Conservation (phyloP, 352 stramenopile genomes). For the Globisporangium abappressorium region DNA sequence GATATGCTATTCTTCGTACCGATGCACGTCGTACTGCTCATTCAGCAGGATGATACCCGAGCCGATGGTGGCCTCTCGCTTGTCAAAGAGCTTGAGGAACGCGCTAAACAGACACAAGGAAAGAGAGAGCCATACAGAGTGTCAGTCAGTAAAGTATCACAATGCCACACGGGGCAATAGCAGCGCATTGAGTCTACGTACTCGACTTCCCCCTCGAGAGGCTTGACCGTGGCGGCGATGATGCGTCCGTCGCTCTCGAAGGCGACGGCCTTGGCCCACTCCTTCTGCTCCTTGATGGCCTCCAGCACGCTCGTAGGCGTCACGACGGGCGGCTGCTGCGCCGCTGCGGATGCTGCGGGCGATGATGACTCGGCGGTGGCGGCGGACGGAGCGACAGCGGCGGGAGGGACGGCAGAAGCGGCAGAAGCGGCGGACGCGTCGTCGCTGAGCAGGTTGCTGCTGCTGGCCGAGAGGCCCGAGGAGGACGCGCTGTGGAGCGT, state of each 20-base stretch:
- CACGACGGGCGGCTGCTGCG: constrained; percentile 18
- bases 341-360: constrained; percentile 4
- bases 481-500: constrained; percentile 15
- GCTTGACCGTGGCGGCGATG: constrained; percentile 53
- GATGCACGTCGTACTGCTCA: constrained; percentile 83
- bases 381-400: neutral
- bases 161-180: neutral
- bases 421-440: constrained; percentile 13
- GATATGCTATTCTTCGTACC: constrained; percentile 25
- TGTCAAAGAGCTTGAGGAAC: constrained; percentile 67
- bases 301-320: constrained; percentile 50
- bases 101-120: constrained; percentile 23
- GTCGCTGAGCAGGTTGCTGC: constrained; percentile 16
- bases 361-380: neutral
- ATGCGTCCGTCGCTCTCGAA: constrained; percentile 60
- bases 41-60: constrained; percentile 65
- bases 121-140: constrained; percentile 10
- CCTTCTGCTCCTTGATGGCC: constrained; percentile 50
- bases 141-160: neutral
- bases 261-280: constrained; percentile 62
- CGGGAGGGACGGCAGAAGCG: neutral
- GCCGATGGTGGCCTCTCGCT: constrained; percentile 74
- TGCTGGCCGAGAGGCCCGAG: constrained; percentile 15
- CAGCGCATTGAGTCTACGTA: constrained; percentile 18
- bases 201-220: constrained; percentile 59